Evolutionary conservation across 2,329 filamentous ascomycete species (phyloP), one percentile per base, ranked within the genome.

Genomic region (Trichoderma sp.): DNA sequence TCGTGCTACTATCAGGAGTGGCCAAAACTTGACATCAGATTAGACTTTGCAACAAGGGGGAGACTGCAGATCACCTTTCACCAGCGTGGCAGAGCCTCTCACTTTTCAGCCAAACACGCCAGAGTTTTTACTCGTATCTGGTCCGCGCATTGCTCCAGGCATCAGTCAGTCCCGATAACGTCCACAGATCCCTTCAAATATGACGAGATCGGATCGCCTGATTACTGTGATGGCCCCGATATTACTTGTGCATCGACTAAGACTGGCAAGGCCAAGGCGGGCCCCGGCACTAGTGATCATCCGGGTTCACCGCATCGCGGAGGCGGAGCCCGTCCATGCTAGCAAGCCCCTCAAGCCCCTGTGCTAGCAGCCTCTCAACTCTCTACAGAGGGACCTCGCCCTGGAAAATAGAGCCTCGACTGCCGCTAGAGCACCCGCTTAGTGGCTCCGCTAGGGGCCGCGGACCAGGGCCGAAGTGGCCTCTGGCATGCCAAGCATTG

Each of bases 181-280:
- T 58, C 28, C n/a, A 17, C 17, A 59, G 53, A 59, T 32, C 11
- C 36, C 13, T 32, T 5, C 20, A 39, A 26, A 53, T 32, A 62
- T 50, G 28, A 53, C 57, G 39, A 69, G 26, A 58, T 61, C 67
- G 23, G 59, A 70, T 70, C 20, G 47, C 50, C 63, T 68, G 64
- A 64, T 69, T 57, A 69, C 70, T 72, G 28, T 47, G 55, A 62
- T 30, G 65, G 69, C 63, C 53, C 30, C 50, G 30, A 50, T 71
- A 68, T 72, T 69, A 69, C 57, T 58, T 68, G 34, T 43, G 70
- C 70, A 72, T 72, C 65, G 70, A 69, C 70, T 72, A 72, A 72
- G 55, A 34, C 30, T 43, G 20, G 28, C 17, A 23, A n/a, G 55
- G 61, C 50, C 17, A 23, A 11, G 55, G 61, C 50, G 43, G 57